phyloP scores from a whole-genome alignment of 768 basidiomycete species.

The Leccinum longicurvipes region DNA sequence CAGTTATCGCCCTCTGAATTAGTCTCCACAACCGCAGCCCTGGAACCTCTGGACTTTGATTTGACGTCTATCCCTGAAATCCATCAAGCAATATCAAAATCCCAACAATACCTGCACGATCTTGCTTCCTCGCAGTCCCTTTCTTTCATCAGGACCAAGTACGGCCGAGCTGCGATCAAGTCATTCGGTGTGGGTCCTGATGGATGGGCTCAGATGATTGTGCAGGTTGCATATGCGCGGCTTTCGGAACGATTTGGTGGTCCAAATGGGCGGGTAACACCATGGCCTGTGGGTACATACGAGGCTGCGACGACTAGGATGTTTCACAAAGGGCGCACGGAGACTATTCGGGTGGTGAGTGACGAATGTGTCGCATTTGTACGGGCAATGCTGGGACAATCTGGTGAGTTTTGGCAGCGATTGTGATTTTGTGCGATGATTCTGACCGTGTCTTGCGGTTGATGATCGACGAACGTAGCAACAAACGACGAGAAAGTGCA shows the following conservation, averaged over 20 bases:
- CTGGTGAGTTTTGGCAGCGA: slow-evolving; percentile 21
- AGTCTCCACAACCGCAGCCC: slow-evolving; percentile 23
- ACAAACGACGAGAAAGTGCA: slow-evolving; percentile 42
- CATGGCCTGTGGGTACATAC: slow-evolving; percentile 77
- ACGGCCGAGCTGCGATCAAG: slow-evolving; percentile 88
- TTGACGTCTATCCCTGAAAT: slow-evolving; percentile 39
- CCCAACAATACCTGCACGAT: slow-evolving; percentile 51
- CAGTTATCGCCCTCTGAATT: slow-evolving; percentile 39
- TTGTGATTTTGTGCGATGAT: background rate
- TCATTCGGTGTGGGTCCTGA: slow-evolving; percentile 87
- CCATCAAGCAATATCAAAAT: slow-evolving; percentile 47
- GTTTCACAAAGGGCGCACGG: slow-evolving; percentile 88
- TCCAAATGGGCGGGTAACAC: slow-evolving; percentile 21
- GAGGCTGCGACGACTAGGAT: slow-evolving; percentile 90
- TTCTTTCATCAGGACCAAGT: slow-evolving; percentile 60
- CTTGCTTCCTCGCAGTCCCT: slow-evolving; percentile 65
- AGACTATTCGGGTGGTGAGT: slow-evolving; percentile 85
- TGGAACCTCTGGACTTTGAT: slow-evolving; percentile 62
- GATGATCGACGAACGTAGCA: slow-evolving; percentile 7
- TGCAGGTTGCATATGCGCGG: slow-evolving; percentile 85
- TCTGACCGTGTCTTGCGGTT: background rate
- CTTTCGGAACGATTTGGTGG: slow-evolving; percentile 41
- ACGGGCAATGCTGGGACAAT: slow-evolving; percentile 62
- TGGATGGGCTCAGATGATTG: slow-evolving; percentile 90
- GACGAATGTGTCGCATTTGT: slow-evolving; percentile 76